phyloP scores from a whole-genome alignment of 106 monocot genomes.

The Platanthera zijinensis region DNA sequence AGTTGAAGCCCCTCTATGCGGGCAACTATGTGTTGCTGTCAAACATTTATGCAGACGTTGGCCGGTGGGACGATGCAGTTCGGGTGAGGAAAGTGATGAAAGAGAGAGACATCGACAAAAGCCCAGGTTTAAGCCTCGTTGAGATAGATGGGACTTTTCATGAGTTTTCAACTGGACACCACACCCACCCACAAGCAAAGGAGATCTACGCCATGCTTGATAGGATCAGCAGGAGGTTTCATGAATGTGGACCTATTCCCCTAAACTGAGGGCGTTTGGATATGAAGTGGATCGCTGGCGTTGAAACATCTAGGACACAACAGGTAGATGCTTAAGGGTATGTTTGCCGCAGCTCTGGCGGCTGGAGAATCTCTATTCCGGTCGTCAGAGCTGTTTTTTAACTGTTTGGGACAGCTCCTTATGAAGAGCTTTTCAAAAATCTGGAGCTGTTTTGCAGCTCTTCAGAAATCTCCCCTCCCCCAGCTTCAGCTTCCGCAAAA shows the following conservation, averaged over 20 bases:
- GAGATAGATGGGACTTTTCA: constrained; percentile 36
- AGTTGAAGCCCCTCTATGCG: constrained; percentile 26
- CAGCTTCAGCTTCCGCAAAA: too few relatives aligned
- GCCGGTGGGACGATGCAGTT: constrained; percentile 36
- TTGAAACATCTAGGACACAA: too few relatives aligned
- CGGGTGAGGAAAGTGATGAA: constrained; percentile 37
- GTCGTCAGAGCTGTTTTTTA: too few relatives aligned
- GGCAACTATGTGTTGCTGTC: constrained; percentile 47
- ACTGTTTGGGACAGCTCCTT: too few relatives aligned
- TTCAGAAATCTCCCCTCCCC: too few relatives aligned
- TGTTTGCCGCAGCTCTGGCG: too few relatives aligned
- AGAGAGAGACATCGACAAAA: constrained; percentile 32
- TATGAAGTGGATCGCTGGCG: too few relatives aligned
- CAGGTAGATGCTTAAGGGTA: too few relatives aligned
- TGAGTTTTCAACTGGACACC: constrained; percentile 35
- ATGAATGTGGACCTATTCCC: neutral
- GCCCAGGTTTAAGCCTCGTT: constrained; percentile 39
- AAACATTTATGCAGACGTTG: constrained; percentile 39
- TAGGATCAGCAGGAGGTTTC: constrained; percentile 21
- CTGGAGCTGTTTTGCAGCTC: too few relatives aligned
- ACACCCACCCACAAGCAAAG: constrained; percentile 7
- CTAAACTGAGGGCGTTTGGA: too few relatives aligned
- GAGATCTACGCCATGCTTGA: constrained; percentile 35
- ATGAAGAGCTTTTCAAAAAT: too few relatives aligned
- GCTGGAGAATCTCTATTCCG: too few relatives aligned